phyloP scores from a whole-genome alignment of 2,329 filamentous ascomycete species.

The Dissoconium aciculare region DNA sequence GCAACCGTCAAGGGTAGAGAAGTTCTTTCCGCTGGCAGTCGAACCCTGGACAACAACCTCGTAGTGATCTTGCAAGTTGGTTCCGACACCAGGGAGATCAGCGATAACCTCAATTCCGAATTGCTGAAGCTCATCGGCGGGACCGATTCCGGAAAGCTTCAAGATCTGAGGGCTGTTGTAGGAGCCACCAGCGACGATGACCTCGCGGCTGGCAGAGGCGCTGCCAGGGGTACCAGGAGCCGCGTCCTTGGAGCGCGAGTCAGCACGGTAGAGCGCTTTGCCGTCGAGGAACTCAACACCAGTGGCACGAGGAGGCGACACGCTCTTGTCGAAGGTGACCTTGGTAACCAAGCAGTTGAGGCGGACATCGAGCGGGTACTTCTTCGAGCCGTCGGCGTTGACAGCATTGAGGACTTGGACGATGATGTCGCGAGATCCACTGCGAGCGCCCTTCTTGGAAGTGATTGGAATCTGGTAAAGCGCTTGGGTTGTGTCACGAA shows the following conservation, averaged over 20 bases:
- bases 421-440: conserved; percentile 42
- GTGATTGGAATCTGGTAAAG: conserved; percentile 44
- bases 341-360: conserved; percentile 52
- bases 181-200: conserved; percentile 37
- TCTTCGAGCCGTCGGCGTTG: conserved; percentile 36
- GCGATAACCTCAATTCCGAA: conserved; percentile 40
- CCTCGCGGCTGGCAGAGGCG: conserved; percentile 30
- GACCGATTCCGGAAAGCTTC: conserved; percentile 50
- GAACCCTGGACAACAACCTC: conserved; percentile 38
- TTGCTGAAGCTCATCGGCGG: conserved; percentile 35
- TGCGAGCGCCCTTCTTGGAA: conserved; percentile 28
- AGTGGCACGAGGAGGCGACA: conserved; percentile 36
- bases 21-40: conserved; percentile 10
- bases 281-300: conserved; percentile 32
- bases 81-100: conserved; percentile 47
- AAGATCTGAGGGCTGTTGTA: conserved; percentile 52
- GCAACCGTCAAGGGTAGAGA: conserved; percentile 1
- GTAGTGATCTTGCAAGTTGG: conserved; percentile 49
- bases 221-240: conserved; percentile 26
- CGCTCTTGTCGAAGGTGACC: conserved; percentile 47
- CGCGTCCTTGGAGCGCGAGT: conserved; percentile 21
- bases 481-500: conserved; percentile 33
- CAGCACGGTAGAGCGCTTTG: conserved; percentile 26
- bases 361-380: conserved; percentile 42
- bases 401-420: conserved; percentile 35